These are phyloP conservation scores for Rosa multiflora DNA, from an alignment of 306 rosid genomes.

Conservation along the genomic window DNA sequence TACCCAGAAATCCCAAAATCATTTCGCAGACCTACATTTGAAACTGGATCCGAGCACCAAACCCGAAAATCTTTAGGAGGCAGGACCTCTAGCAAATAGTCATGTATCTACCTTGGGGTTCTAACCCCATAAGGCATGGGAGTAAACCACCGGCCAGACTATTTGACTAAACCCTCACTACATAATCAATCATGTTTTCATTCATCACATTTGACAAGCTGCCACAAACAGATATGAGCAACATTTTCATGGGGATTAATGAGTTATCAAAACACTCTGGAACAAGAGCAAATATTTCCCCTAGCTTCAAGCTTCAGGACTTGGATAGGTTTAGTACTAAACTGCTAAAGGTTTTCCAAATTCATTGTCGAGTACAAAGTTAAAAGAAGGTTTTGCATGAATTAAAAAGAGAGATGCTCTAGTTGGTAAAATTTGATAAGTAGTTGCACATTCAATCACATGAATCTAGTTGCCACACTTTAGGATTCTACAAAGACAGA, in stretches of 20 bases:
- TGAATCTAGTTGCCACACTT: neutral
- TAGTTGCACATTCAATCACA: neutral
- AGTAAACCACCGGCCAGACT: neutral
- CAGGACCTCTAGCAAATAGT: neutral
- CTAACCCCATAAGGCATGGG: neutral
- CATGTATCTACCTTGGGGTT: neutral
- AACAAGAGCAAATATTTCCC: neutral
- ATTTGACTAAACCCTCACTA: neutral
- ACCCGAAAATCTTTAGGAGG: neutral
- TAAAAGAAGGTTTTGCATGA: neutral
- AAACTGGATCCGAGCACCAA: neutral
- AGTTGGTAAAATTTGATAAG: neutral
- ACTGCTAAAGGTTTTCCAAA: neutral
- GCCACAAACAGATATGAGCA: neutral
- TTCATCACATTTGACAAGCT: neutral
- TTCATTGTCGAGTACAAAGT: neutral
- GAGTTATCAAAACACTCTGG: neutral
- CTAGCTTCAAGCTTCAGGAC: neutral
- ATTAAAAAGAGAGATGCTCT: neutral
- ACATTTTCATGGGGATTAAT: neutral
- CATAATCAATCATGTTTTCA: neutral
- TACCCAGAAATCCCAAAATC: neutral
- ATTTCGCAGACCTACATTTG: neutral
- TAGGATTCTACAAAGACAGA: neutral
- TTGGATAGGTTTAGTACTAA: neutral